Evolutionary conservation across 1,139 yeast species (phyloP).

Genomic region (Kodamaea derodonti): DNA sequence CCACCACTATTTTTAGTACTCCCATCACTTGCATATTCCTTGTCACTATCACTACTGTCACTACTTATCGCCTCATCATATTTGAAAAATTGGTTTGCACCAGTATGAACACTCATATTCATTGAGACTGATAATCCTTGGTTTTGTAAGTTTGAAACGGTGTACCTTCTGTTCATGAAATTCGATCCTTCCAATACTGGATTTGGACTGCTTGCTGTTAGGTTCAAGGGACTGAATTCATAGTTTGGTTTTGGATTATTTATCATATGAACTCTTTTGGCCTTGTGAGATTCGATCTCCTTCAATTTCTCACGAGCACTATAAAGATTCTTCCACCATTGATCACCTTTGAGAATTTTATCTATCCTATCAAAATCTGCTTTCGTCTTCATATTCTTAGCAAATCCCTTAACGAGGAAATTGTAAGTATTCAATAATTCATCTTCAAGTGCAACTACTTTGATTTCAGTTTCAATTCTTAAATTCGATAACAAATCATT

Average conservation of each 20-base stretch:
- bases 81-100: conserved; percentile 22
- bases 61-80: conserved; percentile 22
- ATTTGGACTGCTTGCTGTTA: conserved; percentile 18
- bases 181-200: conserved; percentile 8
- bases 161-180: conserved; percentile 38
- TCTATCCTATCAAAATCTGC: conserved; percentile 30
- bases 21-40: conserved; percentile 16
- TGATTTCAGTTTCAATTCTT: conserved; percentile 75
- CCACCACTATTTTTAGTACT: conserved; percentile 3
- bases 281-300: conserved; percentile 30
- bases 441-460: conserved; percentile 63
- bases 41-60: conserved; percentile 27
- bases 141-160: conserved; percentile 59
- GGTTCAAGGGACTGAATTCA: conserved; percentile 25
- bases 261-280: conserved; percentile 10
- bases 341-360: conserved; percentile 32
- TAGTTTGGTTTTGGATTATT: conserved; percentile 8
- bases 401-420: conserved; percentile 67
- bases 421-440: conserved; percentile 66
- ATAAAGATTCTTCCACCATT: conserved; percentile 66
- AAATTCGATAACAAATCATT: conserved; percentile 62
- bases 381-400: conserved; percentile 25
- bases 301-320: conserved; percentile 48
- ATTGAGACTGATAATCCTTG: conserved; percentile 65
- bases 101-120: conserved; percentile 58